These are phyloP conservation scores for Neurospora sp. DNA, from an alignment of 2,329 filamentous ascomycete genomes.

Conservation along the genomic window DNA sequence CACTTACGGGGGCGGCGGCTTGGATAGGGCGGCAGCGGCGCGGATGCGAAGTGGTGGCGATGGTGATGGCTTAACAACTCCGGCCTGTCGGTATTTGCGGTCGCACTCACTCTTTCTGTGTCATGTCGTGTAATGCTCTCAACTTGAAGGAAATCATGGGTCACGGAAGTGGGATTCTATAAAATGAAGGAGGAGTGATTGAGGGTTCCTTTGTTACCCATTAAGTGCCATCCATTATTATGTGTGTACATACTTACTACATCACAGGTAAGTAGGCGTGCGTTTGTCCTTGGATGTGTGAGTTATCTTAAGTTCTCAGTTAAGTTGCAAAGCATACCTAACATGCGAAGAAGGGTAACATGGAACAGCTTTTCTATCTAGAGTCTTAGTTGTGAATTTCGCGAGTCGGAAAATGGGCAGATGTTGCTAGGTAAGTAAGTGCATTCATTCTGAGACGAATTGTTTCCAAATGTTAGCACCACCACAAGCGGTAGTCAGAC, in stretches of 20 bases:
- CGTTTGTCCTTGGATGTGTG: background rate
- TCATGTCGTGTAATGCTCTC: background rate
- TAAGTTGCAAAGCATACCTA: no score
- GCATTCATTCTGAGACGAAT: no score
- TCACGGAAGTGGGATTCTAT: background rate
- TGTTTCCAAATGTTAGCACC: no score
- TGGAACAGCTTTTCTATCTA: no score
- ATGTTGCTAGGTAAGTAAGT: no score
- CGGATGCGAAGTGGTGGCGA: background rate
- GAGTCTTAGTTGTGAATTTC: no score
- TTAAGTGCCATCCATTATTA: background rate
- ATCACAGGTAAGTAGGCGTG: background rate
- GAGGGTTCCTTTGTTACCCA: background rate
- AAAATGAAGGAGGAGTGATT: background rate
- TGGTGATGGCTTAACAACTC: background rate
- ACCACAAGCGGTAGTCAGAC: no score
- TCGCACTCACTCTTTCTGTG: background rate
- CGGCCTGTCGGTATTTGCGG: background rate
- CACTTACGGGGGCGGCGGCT: background rate
- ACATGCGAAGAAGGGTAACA: no score
- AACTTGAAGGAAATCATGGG: background rate
- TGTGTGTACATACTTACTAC: background rate
- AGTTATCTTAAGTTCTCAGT: background rate
- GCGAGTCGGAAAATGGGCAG: no score
- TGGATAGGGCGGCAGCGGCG: background rate